Evolutionary conservation across 2,329 filamentous ascomycete genomes (phyloP).

Genomic region (Calycina herbarum): DNA sequence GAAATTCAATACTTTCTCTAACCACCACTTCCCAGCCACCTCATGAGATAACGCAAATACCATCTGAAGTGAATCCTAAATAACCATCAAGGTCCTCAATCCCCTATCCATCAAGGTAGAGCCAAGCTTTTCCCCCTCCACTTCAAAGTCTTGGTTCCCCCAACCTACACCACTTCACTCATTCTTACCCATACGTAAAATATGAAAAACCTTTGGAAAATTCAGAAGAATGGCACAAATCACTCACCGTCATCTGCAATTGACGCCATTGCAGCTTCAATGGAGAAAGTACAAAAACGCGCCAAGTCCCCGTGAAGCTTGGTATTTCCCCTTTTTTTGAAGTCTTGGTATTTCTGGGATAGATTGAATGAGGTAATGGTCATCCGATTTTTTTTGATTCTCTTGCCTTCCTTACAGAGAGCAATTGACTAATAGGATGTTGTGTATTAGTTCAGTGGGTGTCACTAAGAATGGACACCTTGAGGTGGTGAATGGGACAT

Average conservation of each 20-base stretch:
- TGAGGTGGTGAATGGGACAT: no score
- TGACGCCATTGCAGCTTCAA: background rate
- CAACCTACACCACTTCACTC: background rate
- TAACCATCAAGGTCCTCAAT: slow-evolving; percentile 9
- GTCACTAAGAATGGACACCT: no score
- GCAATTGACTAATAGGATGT: no score
- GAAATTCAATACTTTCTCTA: background rate
- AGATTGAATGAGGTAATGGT: background rate
- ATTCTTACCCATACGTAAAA: no score
- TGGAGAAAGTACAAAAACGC: no score
- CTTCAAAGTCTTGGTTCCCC: background rate
- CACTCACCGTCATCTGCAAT: background rate
- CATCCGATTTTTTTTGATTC: background rate
- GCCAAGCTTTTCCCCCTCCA: background rate
- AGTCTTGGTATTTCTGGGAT: background rate
- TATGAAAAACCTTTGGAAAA: no score
- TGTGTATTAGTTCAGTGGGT: no score
- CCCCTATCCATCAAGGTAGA: slow-evolving; percentile 8
- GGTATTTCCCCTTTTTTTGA: background rate
- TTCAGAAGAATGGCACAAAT: background rate
- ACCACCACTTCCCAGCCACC: background rate
- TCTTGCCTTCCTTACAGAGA: background rate
- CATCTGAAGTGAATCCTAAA: background rate
- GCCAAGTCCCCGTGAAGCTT: background rate
- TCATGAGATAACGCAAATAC: background rate